Conservation (phyloP, 2,329 filamentous ascomycete genomes). For the Sarocladium brachiariae region DNA sequence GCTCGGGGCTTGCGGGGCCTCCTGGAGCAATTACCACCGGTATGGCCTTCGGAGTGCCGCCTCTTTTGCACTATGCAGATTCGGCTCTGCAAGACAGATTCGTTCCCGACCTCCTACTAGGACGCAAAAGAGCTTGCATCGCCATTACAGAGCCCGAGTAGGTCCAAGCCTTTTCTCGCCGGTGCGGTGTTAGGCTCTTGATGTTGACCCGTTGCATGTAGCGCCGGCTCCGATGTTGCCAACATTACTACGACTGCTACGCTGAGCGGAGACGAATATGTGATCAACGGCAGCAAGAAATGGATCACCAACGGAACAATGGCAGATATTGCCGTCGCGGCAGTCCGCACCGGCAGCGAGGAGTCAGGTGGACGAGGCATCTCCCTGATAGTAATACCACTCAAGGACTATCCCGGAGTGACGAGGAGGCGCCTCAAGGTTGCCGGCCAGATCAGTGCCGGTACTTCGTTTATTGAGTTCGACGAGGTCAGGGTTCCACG, state of each 20-base stretch:
- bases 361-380: constrained; percentile 56
- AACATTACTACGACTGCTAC: constrained; percentile 63
- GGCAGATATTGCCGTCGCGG: constrained; percentile 63
- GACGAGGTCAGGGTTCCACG: constrained; percentile 68
- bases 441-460: constrained; percentile 55
- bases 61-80: constrained; percentile 62
- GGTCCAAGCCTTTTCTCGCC: no score
- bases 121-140: constrained; percentile 63
- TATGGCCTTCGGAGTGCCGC: constrained; percentile 65
- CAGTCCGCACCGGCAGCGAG: constrained; percentile 57
- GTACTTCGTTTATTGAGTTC: constrained; percentile 70
- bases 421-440: constrained; percentile 62
- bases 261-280: constrained; percentile 59
- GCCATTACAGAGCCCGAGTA: constrained; percentile 69
- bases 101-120: constrained; percentile 60
- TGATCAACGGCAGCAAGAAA: constrained; percentile 72
- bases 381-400: constrained; percentile 61
- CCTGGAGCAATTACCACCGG: constrained; percentile 60
- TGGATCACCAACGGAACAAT: constrained; percentile 73
- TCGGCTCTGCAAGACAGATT: constrained; percentile 56
- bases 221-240: constrained; percentile 65
- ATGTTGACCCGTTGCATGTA: constrained; percentile 4
- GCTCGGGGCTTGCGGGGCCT: constrained; percentile 59
- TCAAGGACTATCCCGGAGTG: constrained; percentile 62
- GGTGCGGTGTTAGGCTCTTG: no score